A percentile compares a stretch with the other conserved stretches of the same genome.
Conservation (phyloP, 176 grass and related monocot genomes). For the Guadua angustifolia region DNA sequence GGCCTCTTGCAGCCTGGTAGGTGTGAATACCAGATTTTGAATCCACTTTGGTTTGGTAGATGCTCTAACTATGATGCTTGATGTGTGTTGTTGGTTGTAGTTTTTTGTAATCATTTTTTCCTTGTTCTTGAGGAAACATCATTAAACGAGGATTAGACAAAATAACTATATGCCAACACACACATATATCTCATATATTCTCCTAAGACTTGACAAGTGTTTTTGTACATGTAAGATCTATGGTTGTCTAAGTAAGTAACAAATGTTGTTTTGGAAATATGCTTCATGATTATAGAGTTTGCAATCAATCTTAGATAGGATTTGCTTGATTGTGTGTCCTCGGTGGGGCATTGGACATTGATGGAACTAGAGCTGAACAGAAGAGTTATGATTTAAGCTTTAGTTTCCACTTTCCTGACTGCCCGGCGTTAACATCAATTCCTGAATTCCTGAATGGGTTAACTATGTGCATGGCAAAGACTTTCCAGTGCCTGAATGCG, state of each 20-base stretch:
- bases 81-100: not conserved
- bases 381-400: not conserved
- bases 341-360: not conserved
- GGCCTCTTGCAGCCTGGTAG: not conserved
- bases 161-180: not conserved
- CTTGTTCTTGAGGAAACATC: not conserved
- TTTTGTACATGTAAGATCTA: not conserved
- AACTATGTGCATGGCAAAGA: too few species aligned
- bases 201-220: not conserved
- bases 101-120: not conserved
- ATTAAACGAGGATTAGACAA: not conserved
- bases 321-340: not conserved
- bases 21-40: not conserved
- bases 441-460: too few species aligned
- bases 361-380: not conserved
- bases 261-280: not conserved
- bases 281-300: not conserved
- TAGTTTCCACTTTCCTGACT: too few species aligned
- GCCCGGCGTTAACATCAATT: too few species aligned
- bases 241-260: not conserved
- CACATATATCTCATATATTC: not conserved
- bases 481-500: too few species aligned
- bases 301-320: not conserved
- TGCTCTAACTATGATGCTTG: not conserved
- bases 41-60: not conserved